phyloP scores from a whole-genome alignment of 192 early-diverging fungal genomes.

The Rhizoclosmatium globosum region DNA sequence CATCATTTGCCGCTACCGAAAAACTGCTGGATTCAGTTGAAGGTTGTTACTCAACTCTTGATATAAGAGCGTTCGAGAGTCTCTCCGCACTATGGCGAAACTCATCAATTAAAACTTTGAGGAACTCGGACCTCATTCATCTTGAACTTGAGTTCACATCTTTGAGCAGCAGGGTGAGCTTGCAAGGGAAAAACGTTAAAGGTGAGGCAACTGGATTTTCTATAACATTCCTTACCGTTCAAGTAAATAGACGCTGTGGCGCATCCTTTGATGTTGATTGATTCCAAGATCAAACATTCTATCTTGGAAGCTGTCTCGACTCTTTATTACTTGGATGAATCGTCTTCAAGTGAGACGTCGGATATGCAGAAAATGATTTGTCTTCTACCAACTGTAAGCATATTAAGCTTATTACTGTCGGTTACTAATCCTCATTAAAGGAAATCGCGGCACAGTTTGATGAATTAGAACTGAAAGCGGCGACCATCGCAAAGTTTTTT shows the following conservation, averaged over 20 bases:
- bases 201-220: neutral
- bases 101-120: conserved; percentile 17
- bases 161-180: conserved; percentile 9
- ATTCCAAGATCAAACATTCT: conserved; percentile 63
- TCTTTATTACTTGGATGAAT: conserved; percentile 72
- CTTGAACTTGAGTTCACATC: conserved; percentile 15
- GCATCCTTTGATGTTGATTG: conserved; percentile 26
- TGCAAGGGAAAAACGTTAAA: conserved; percentile 12
- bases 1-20: conserved; percentile 13
- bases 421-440: neutral
- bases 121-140: conserved; percentile 11
- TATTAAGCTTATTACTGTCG: neutral
- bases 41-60: conserved; percentile 26
- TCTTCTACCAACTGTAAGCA: conserved; percentile 58
- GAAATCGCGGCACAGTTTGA: conserved; percentile 20
- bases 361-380: conserved; percentile 48
- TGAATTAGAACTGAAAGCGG: neutral
- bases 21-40: conserved; percentile 19
- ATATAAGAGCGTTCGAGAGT: conserved; percentile 26
- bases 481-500: neutral
- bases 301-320: conserved; percentile 74
- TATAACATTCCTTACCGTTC: neutral
- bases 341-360: conserved; percentile 32
- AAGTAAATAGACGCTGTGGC: conserved; percentile 8
- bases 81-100: conserved; percentile 21